Evolutionary conservation across 1,284 basidiomycete species (phyloP), one percentile per base, ranked within the genome.

Genomic region (Cryptococcus wingfieldii): DNA sequence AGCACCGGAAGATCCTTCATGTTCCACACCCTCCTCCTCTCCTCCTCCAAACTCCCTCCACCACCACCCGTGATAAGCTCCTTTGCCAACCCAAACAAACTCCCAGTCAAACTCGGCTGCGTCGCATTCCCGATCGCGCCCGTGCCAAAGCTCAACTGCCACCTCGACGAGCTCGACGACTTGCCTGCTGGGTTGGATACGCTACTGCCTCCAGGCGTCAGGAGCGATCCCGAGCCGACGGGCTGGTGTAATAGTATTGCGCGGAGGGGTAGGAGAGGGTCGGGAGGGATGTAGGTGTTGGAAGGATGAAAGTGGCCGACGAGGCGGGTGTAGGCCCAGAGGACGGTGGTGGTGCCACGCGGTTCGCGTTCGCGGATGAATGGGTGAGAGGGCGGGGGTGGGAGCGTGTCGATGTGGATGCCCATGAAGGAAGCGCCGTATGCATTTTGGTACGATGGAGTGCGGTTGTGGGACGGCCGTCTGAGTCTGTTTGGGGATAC

Each of bases 241-340:
- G 76, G 76, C 53, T 75, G 74, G 50, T 77, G 75, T 2, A 78
- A 64, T 14, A 78, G 59, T 16, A 68, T 55, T 4, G 72, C 67
- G 9, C 74, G 68, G 2, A 78, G 70, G 1, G 77, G 76, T 18
- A 78, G 61, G 41, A 78, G 59, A 0, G 77, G 75, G 46, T 78
- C 77, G 18, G 77, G 76, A 0, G 77, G 77, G 43, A 78, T 77
- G 51, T 77, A 71, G 4, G 67, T 55, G 23, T 69, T 64, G 0
- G 76, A 75, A 27, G 77, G 77, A 19, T 75, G 69, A 43, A 78
- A 75, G 3, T 67, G 69, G 1, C 70, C 76, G 8, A 70, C 60
- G 3, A 78, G 63, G 1, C 70, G 71, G 7, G 74, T 72, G 42
- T 76, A 70, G 0, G 76, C 76, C 76, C 76, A 78, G 2, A 76